Percentiles rank a stretch among this genome's conserved stretches.
phyloP scores from a whole-genome alignment of 225 moss, liverwort and hornwort genomes.

The Pseudisothecium myosuroides region DNA sequence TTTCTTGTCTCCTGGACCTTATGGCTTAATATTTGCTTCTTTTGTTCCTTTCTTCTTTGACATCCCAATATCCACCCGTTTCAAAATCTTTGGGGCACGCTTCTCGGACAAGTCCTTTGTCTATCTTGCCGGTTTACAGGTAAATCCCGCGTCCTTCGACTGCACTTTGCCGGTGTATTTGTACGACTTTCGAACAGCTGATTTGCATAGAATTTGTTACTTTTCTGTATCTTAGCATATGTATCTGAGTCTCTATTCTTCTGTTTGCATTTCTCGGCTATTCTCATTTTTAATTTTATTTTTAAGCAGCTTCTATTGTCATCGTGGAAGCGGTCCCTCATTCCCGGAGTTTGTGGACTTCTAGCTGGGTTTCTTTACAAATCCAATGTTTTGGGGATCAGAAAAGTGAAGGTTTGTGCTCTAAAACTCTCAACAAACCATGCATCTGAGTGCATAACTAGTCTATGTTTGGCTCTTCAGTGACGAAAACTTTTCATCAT shows the following conservation, averaged over 20 bases:
- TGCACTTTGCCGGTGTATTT: neutral
- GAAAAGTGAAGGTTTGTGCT: constrained; percentile 61
- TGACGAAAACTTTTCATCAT: neutral
- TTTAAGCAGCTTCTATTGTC: constrained; percentile 72
- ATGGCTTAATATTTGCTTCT: constrained; percentile 84
- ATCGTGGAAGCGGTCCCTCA: constrained; percentile 81
- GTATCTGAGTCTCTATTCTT: neutral
- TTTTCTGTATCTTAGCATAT: neutral
- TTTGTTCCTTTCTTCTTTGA: constrained; percentile 97
- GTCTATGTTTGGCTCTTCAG: neutral
- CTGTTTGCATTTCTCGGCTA: neutral
- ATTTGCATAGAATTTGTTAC: neutral
- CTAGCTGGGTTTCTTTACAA: constrained; percentile 82
- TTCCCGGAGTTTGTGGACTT: constrained; percentile 85
- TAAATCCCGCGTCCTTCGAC: neutral
- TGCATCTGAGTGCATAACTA: neutral
- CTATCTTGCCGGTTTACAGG: constrained; percentile 89
- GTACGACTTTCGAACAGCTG: neutral
- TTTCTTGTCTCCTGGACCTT: constrained; percentile 73
- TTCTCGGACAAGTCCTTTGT: constrained; percentile 98
- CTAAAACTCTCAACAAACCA: neutral
- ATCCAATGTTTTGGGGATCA: constrained; percentile 68
- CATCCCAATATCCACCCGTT: constrained; percentile 81
- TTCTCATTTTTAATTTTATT: neutral
- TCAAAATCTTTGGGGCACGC: constrained; percentile 67